phyloP scores from a whole-genome alignment of 768 basidiomycete species.

The Austroboletus festivus region DNA sequence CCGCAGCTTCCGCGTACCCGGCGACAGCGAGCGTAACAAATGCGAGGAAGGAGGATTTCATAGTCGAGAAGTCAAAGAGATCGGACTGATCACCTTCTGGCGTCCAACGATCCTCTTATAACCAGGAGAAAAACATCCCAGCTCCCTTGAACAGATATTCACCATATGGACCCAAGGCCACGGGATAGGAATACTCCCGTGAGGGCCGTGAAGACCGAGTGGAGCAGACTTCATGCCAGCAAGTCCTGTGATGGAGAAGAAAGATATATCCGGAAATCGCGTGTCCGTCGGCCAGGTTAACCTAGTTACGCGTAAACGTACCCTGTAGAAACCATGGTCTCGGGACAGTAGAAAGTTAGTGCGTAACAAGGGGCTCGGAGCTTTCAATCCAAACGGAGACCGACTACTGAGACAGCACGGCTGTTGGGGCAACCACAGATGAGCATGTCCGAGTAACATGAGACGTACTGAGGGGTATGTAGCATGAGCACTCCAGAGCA shows the following conservation, averaged over 20 bases:
- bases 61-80: not conserved
- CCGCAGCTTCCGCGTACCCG: constrained; percentile 32
- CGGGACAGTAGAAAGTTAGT: not conserved
- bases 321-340: not conserved
- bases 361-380: not conserved
- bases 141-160: not conserved
- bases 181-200: not conserved
- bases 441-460: too few species aligned
- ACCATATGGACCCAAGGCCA: not conserved
- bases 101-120: constrained; percentile 10
- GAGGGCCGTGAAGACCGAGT: too few species aligned
- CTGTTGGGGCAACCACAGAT: not conserved
- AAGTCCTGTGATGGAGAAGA: not conserved
- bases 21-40: constrained; percentile 9
- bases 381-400: not conserved
- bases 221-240: constrained; percentile 5
- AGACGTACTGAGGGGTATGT: too few species aligned
- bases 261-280: too few species aligned
- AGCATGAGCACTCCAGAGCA: too few species aligned
- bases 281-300: too few species aligned
- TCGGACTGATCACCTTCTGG: not conserved
- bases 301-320: not conserved
- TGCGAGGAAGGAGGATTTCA: constrained; percentile 3
- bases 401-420: not conserved
- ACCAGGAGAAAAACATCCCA: not conserved